These are phyloP conservation scores for Tylopilus felleus DNA, from an alignment of 768 basidiomycete genomes.

Conservation along the genomic window DNA sequence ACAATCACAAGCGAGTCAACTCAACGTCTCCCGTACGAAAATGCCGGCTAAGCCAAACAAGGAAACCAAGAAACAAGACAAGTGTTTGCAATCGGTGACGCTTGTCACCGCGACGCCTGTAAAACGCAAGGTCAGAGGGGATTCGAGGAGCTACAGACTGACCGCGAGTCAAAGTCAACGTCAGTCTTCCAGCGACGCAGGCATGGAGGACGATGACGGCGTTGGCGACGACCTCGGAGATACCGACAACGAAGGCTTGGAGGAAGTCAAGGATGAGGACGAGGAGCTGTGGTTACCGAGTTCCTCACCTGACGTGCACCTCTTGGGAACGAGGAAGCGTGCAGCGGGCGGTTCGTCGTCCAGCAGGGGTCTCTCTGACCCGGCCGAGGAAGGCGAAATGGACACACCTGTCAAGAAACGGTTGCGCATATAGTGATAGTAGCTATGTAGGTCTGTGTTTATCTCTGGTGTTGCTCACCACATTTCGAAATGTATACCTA, in stretches of 20 bases:
- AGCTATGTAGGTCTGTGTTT: conserved; percentile 4
- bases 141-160: conserved; percentile 4
- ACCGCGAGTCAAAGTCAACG: conserved; percentile 9
- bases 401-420: conserved; percentile 29
- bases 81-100: conserved; percentile 18
- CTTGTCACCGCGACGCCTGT: conserved; percentile 58
- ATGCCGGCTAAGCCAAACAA: conserved; percentile 7
- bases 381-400: conserved; percentile 3
- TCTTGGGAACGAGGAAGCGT: conserved; percentile 31
- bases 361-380: conserved; percentile 20
- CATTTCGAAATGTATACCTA: background rate
- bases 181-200: background rate
- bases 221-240: background rate
- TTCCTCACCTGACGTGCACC: conserved; percentile 42
- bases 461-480: background rate
- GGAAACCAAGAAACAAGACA: conserved; percentile 7
- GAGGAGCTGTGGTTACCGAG: conserved; percentile 41
- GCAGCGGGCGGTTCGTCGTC: conserved; percentile 25
- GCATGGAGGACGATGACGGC: background rate
- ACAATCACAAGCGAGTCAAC: conserved; percentile 10
- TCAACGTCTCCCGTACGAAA: conserved; percentile 17
- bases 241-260: conserved; percentile 5
- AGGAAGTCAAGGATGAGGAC: conserved; percentile 22
- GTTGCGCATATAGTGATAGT: conserved; percentile 8
- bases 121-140: conserved; percentile 30